These are phyloP conservation scores for Tubosaeta sp. DNA, from an alignment of 768 basidiomycete species.

Conservation along the genomic window DNA sequence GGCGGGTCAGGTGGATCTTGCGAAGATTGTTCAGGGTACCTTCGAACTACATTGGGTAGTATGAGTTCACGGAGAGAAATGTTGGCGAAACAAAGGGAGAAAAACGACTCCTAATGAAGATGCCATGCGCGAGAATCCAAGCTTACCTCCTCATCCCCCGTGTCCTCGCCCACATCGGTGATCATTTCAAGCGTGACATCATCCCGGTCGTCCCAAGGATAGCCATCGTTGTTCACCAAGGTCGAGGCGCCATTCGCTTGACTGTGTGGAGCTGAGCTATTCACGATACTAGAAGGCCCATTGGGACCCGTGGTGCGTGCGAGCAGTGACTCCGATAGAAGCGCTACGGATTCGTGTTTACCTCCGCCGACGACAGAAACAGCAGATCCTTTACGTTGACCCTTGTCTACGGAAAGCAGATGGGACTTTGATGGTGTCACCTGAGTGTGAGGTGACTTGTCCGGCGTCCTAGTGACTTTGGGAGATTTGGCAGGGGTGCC, in stretches of 20 bases:
- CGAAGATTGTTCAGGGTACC: constrained; percentile 38
- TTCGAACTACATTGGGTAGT: constrained; percentile 36
- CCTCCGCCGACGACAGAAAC: constrained; percentile 16
- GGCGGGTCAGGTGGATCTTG: constrained; percentile 46
- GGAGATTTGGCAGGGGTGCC: constrained; percentile 24
- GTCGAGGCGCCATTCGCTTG: constrained; percentile 22
- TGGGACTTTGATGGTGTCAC: constrained; percentile 18
- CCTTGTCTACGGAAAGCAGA: constrained; percentile 14
- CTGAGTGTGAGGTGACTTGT: constrained; percentile 16
- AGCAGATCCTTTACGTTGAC: constrained; percentile 17
- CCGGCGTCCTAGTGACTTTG: constrained; percentile 18
- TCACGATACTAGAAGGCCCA: constrained; percentile 16
- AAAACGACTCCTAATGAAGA: too few relatives aligned
- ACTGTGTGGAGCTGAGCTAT: constrained; percentile 18
- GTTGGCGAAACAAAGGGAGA: too few relatives aligned
- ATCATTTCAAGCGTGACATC: constrained; percentile 71
- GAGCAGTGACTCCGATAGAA: constrained; percentile 16
- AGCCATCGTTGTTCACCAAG: constrained; percentile 16
- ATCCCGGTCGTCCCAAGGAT: constrained; percentile 35
- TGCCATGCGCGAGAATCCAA: background rate
- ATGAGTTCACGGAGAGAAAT: constrained; percentile 1
- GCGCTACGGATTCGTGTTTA: constrained; percentile 13
- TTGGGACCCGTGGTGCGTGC: constrained; percentile 10
- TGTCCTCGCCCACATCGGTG: constrained; percentile 52
- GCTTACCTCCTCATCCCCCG: constrained; percentile 69